Evolutionary conservation across 2,329 filamentous ascomycete genomes (phyloP), one percentile per base, ranked within the genome.

Genomic region (Dactylonectria macrodidyma): DNA sequence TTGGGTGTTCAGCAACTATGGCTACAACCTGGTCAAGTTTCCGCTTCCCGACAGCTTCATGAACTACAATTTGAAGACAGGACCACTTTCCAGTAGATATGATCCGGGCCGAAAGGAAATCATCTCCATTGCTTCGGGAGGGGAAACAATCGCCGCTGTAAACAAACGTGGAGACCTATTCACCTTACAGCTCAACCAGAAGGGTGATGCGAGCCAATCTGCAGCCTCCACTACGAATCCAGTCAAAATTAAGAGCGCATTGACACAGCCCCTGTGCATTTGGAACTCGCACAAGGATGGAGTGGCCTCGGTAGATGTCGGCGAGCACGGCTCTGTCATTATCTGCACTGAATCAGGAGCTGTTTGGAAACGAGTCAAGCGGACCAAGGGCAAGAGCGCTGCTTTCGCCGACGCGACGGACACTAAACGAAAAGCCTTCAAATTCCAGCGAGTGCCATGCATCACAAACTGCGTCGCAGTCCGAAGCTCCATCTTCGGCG

Each of bases 1-100:
- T 10, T 97, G 93, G 86, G 92, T 99, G 0, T 97, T 99, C 75
- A 95, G 95, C 1, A 97, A 97, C 73, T 98, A 97, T 76, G 95
- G 95, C 5, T 98, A 97, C 78, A 94, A 95, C n/a, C 93, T 94
- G 71, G 87, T 98, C 62, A 91, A 90, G 52, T 97, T 98, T 70
- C 93, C 94, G 0, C 84, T 93, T 38, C 83, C 85, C 1, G 93
- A 95, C 71, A 88, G 89, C 6, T 91, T 94, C 71, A 88, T 88
- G 22, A 94, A 92, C 66, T 90, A 90, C 67, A 91, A 92, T 50
- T 85, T 95, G 26, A 87, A 88, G 65, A 86, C 89, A 62, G 90
- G 89, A 59, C 91, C 91, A 66, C 78, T 75, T 59, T 75, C 75
- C 7, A 77, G 73, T 62, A 74, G 75, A 82, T 91, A 78, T 86